These are phyloP conservation scores for Cyanophora paradoxa DNA, from an alignment of 78 protist genomes.

Conservation along the genomic window DNA sequence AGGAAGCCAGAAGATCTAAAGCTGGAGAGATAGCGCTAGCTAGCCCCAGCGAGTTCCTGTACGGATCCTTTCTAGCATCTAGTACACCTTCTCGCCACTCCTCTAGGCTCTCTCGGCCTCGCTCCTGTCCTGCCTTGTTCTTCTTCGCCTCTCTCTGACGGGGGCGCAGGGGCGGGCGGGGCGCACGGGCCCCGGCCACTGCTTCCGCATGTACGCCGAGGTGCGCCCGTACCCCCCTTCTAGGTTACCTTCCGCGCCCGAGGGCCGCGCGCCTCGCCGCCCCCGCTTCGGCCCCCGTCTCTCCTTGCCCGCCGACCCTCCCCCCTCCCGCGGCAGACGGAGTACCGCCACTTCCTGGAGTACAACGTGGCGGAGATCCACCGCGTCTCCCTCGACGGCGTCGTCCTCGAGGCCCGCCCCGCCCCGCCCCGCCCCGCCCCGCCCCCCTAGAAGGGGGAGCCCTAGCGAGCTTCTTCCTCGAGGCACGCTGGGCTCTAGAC, in stretches of 20 bases:
- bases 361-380: slow-evolving; percentile 32
- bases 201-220: slow-evolving; percentile 22
- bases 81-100: no score
- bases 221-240: neutral
- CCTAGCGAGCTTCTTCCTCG: no score
- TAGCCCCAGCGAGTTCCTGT: no score
- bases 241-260: neutral
- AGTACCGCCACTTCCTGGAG: neutral
- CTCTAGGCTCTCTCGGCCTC: no score
- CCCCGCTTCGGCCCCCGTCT: neutral
- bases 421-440: no score
- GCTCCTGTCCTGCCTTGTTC: neutral
- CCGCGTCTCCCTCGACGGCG: slow-evolving; percentile 19
- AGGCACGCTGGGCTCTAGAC: no score
- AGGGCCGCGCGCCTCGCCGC: no score
- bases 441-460: no score
- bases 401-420: no score
- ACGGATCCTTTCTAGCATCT: no score
- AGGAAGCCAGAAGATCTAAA: no score
- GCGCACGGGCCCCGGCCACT: slow-evolving; percentile 30
- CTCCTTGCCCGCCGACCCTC: neutral
- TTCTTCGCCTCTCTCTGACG: neutral
- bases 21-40: no score
- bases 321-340: neutral
- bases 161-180: slow-evolving; percentile 32